Conservation (phyloP, 306 rosid genomes). For the Pterocarpus santalinus region DNA sequence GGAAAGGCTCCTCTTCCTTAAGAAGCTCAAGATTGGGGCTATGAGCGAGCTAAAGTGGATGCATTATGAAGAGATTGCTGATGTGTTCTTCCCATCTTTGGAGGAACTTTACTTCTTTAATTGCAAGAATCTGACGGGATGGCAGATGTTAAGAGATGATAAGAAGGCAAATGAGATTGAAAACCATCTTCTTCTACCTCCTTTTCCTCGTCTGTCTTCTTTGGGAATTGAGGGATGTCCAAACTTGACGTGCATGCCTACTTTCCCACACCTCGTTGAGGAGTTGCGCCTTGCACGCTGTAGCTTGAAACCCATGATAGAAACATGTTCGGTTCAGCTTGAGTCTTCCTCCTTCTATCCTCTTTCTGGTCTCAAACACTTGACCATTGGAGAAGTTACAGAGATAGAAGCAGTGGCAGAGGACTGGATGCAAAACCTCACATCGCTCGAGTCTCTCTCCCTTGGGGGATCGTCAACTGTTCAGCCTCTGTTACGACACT, state of each 20-base stretch:
- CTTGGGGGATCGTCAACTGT: background rate
- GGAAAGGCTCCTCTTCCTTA: slow-evolving; percentile 14
- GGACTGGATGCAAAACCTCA: slow-evolving; percentile 4
- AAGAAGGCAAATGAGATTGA: background rate
- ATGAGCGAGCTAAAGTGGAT: background rate
- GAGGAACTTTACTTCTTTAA: fast-evolving
- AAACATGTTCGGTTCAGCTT: background rate
- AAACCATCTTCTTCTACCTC: background rate
- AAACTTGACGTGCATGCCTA: background rate
- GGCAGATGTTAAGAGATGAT: slow-evolving; percentile 27
- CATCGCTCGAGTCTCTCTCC: background rate
- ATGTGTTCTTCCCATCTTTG: slow-evolving; percentile 40
- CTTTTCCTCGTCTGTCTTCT: background rate
- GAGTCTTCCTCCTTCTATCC: background rate
- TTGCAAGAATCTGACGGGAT: slow-evolving; percentile 38
- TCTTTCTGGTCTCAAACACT: background rate
- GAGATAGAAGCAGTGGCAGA: background rate
- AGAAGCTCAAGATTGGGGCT: fast-evolving
- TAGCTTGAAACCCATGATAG: background rate
- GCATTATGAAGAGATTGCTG: background rate
- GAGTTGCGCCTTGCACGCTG: too few relatives aligned
- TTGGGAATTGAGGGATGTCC: background rate
- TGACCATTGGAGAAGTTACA: background rate
- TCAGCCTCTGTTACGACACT: background rate
- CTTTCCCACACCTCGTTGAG: background rate